These are phyloP conservation scores for Collybiopsis confluens DNA, from an alignment of 768 basidiomycete genomes.

Conservation along the genomic window DNA sequence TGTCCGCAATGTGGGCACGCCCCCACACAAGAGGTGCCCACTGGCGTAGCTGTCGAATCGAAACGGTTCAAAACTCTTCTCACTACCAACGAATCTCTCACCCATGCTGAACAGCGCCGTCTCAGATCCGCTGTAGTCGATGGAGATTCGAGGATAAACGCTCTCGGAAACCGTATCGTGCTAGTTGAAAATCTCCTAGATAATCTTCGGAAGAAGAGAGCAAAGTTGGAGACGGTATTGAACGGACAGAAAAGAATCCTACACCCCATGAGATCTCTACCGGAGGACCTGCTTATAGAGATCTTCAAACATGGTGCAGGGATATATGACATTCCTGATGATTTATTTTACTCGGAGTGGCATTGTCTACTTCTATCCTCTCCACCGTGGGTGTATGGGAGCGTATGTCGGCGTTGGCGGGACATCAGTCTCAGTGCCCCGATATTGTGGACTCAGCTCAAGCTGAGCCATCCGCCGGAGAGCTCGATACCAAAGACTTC, in stretches of 20 bases:
- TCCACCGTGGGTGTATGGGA: too few relatives aligned
- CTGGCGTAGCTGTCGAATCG: neutral
- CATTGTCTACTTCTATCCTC: too few relatives aligned
- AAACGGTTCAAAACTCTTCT: neutral
- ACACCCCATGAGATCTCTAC: neutral
- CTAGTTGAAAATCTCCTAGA: neutral
- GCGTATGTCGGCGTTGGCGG: too few relatives aligned
- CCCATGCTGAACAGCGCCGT: neutral
- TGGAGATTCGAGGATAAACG: neutral
- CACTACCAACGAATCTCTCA: neutral
- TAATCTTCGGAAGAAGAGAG: neutral
- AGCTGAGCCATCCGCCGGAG: too few relatives aligned
- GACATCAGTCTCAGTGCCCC: too few relatives aligned
- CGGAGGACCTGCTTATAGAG: neutral
- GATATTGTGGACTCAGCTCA: too few relatives aligned
- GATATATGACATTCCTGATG: neutral
- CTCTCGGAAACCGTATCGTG: neutral
- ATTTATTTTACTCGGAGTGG: neutral
- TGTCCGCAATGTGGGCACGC: neutral
- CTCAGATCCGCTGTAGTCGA: neutral
- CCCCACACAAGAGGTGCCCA: too few relatives aligned
- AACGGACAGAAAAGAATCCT: neutral
- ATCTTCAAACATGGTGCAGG: neutral
- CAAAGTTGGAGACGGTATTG: neutral
- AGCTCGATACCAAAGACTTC: too few relatives aligned